Base-by-base conservation (phyloP, 2,329 filamentous ascomycete genomes). In the Claviceps cyperi region DNA sequence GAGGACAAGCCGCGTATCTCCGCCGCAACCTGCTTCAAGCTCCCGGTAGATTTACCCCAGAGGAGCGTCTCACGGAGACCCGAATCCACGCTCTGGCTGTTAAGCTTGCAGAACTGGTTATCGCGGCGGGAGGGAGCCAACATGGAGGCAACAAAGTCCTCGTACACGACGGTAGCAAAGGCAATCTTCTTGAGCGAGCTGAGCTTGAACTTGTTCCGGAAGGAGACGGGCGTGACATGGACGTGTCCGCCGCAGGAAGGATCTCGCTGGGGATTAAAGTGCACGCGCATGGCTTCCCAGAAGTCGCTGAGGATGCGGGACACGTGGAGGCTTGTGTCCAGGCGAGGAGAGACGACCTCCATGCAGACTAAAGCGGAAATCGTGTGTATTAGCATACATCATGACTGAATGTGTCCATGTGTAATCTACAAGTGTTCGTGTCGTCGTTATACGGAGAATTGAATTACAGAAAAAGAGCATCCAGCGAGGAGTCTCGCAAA, bases 211-310 rank as follows among this genome's bases (percentile, higher is more conserved):
- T 60, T 62, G 56, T 62, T 64, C 48, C 60, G 58, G 46, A 52
- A 50, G 35, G 57, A 61, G 40, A 65, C 55, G 32, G 64, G 64
- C 21, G 66, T 68, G 53, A 69, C 62, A 56, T 69, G 66, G 51
- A 69, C 64, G 55, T 69, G 66, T 46, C 65, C 65, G 50, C 66
- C 66, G 54, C 66, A 68, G 2, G 62, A 64, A 22, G 56, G 46
- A 50, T 66, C 62, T 35, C 58, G 56, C 51, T 65, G 62, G 19
- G 64, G 64, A 47, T 62, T 62, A 53, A 69, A 69, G 56, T 68
- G 64, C n/a, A 67, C 65, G 47, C 60, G 60, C 66, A 68, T 66
- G 52, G 65, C 65, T 56, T 67, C 63, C 66, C 66, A 69, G 58
- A 69, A 69, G 53, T 66, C 63, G 52, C 62, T 59, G 51, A 69